Evolutionary conservation across 495 filamentous ascomycete genomes (phyloP).

Genomic region (Hypoxylon perforatum): DNA sequence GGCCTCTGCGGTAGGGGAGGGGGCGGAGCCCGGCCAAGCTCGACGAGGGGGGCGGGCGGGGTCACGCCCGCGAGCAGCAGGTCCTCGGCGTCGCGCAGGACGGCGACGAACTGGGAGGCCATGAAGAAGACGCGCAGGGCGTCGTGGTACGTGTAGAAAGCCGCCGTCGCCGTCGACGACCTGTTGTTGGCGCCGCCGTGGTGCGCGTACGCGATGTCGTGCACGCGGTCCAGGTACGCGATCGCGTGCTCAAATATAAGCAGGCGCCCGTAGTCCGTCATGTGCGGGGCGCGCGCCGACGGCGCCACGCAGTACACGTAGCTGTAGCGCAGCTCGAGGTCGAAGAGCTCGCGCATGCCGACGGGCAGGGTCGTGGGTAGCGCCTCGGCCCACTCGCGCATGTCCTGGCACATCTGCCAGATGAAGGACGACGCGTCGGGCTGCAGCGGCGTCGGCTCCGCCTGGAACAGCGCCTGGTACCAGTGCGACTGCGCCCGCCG

Average conservation of each 20-base stretch:
- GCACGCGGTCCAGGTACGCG: conserved; percentile 72
- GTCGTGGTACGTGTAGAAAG: conserved; percentile 79
- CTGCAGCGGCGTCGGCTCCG: conserved; percentile 67
- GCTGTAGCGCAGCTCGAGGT: conserved; percentile 85
- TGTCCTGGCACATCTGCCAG: conserved; percentile 71
- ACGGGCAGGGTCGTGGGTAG: conserved; percentile 68
- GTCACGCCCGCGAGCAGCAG: conserved; percentile 52
- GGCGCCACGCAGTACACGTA: conserved; percentile 86
- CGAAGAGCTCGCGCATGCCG: conserved; percentile 74
- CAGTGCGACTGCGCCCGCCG: conserved; percentile 81
- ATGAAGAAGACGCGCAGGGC: conserved; percentile 77
- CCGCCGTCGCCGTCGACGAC: conserved; percentile 59
- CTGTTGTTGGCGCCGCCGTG: conserved; percentile 40
- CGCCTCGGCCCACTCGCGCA: conserved; percentile 72
- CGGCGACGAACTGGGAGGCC: conserved; percentile 74
- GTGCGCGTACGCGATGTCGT: conserved; percentile 62
- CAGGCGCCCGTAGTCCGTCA: conserved; percentile 73
- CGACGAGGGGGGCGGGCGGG: conserved; percentile 45
- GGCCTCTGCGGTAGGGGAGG: conserved; percentile 49
- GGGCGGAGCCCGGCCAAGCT: conserved; percentile 48
- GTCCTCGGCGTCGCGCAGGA: conserved; percentile 68
- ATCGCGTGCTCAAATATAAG: conserved; percentile 86
- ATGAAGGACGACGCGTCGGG: conserved; percentile 68
- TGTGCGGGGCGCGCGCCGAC: conserved; percentile 69
- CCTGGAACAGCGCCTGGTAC: conserved; percentile 85